Evolutionary conservation across 1,284 basidiomycete species (phyloP).

Genomic region (Cystobasidiaceae sp.): DNA sequence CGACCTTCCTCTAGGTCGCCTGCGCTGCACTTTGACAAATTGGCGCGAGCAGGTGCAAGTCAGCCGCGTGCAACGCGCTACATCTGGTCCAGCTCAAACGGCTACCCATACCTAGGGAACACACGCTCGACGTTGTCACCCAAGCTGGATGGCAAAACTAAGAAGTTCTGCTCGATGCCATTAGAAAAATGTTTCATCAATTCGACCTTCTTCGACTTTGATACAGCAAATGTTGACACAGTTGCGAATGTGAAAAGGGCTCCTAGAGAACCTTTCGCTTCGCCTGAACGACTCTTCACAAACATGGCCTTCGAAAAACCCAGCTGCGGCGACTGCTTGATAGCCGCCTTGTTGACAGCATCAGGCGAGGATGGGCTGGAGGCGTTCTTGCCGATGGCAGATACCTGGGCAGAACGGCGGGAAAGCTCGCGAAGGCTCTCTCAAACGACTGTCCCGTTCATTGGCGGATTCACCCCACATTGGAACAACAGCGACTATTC

Average conservation of each 20-base stretch:
- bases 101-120: slow-evolving; percentile 1
- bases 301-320: neutral
- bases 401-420: neutral
- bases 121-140: neutral
- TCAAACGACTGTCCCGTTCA: neutral
- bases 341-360: neutral
- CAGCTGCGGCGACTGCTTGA: neutral
- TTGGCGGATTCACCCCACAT: neutral
- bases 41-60: neutral
- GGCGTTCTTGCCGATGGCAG: neutral
- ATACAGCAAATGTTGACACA: too few species aligned
- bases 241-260: too few species aligned
- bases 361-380: neutral
- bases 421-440: neutral
- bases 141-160: too few species aligned
- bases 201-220: too few species aligned
- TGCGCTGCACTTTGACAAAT: too few species aligned
- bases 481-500: slow-evolving; percentile 2
- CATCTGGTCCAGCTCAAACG: slow-evolving; percentile 3
- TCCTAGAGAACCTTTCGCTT: too few species aligned
- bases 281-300: neutral
- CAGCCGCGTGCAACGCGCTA: neutral
- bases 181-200: too few species aligned
- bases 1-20: neutral
- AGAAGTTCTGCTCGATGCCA: too few species aligned